These are phyloP conservation scores for Suillus alpinus DNA, from an alignment of 768 basidiomycete species.

Conservation along the genomic window DNA sequence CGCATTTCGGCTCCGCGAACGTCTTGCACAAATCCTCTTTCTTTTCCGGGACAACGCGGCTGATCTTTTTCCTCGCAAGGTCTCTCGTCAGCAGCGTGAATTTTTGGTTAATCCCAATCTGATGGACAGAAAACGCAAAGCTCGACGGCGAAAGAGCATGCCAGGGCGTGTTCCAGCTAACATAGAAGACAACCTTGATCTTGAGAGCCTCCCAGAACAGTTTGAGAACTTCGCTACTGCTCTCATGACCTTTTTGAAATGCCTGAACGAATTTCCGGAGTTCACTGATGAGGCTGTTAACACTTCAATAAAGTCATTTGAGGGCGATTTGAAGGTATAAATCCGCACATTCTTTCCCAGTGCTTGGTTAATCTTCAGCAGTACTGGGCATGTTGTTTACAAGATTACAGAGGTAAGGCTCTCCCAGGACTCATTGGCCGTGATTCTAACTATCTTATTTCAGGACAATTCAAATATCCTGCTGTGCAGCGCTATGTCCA, in stretches of 20 bases:
- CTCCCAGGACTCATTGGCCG: neutral
- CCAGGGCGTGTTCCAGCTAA: slow-evolving; percentile 20
- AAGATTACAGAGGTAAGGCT: slow-evolving; percentile 54
- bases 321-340: slow-evolving; percentile 64
- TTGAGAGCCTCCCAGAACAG: slow-evolving; percentile 65
- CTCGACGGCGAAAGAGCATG: slow-evolving; percentile 20
- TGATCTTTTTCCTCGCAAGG: slow-evolving; percentile 70
- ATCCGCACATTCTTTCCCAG: neutral
- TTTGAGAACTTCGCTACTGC: slow-evolving; percentile 61
- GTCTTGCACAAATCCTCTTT: slow-evolving; percentile 64
- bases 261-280: slow-evolving; percentile 77
- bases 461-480: slow-evolving; percentile 70
- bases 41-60: slow-evolving; percentile 76
- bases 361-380: slow-evolving; percentile 20
- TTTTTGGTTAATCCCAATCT: slow-evolving; percentile 30
- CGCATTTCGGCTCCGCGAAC: slow-evolving; percentile 66
- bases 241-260: slow-evolving; percentile 64
- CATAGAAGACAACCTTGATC: slow-evolving; percentile 40
- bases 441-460: slow-evolving; percentile 1
- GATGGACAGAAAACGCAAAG: slow-evolving; percentile 20
- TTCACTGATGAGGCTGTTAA: slow-evolving; percentile 75
- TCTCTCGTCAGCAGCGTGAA: slow-evolving; percentile 43
- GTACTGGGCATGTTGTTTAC: slow-evolving; percentile 76
- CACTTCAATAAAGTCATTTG: slow-evolving; percentile 62
- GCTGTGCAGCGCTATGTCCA: slow-evolving; percentile 75